Evolutionary conservation across 805 yeast genomes (phyloP), one percentile per base, ranked within the genome.

Genomic region (Metschnikowia cubensis): DNA sequence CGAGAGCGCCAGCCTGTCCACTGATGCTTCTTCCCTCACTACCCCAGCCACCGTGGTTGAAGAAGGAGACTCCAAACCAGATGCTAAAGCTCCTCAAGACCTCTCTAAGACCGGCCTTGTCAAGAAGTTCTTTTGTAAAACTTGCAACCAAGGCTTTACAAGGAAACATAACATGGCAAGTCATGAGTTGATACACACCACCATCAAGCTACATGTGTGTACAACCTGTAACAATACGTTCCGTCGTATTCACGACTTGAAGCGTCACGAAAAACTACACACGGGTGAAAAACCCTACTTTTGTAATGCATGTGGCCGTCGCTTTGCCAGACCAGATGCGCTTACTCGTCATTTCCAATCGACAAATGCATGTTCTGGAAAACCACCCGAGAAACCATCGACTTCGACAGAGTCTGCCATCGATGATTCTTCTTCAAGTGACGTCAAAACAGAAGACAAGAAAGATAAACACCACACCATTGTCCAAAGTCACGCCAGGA

Each of bases 261-360:
- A 82, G 59, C 75, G 96, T 47, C 96, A 87, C 60, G 80, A 79
- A 50, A 84, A 84, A 64, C 72, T 84, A 34, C 96, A 87, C 61
- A 79, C 89, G 0, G 92, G 92, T 20, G 89, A 82, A 55, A 83
- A 79, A 62, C 91, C 92, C 1, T 83, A 69, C 61, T 66, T 62
- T 38, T 87, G 95, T 63, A 68, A 67, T 17, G 70, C 71, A 42
- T 87, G 95, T 67, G 77, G 78, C 14, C 74, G 85, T 42, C 68
- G 74, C 38, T 87, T 87, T 67, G 87, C 92, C 1, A 69, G 96
- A 33, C 82, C 83, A 1, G 96, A 87, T 65, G 90, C 95, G 0
- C 71, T 87, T 25, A 76, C 82, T 3, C 72, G 96, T 53, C 96
- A 87, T 61, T 69, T 72, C 41, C 81, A 84, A 42, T 63, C 70